Evolutionary conservation across 1,284 basidiomycete species (phyloP), one percentile per base, ranked within the genome.

Genomic region (Puccinia coronata): DNA sequence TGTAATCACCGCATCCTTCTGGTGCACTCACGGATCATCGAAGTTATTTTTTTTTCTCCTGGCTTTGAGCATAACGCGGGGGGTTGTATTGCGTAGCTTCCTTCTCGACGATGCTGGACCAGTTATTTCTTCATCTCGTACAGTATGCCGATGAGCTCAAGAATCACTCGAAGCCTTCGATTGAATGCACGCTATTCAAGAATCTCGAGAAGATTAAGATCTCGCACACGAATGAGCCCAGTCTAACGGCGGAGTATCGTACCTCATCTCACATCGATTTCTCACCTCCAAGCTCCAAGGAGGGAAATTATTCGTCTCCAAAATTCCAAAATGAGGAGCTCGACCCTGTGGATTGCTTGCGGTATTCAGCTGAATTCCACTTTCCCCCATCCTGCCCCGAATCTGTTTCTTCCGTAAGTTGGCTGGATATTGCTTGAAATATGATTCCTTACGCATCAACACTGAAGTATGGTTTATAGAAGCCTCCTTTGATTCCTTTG

Each of bases 61-160:
- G 39, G 51, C 47, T 72, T 55, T 55, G 34, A 72, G 31, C 31
- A 6, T 25, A 70, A 70, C 43, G 67, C 67, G 41, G 67, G 47
- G 41, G 36, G 31, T 34, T 55, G 49, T 34, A 55, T 72, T 55
- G 25, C 47, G 9, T 72, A 72, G 70, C n/a, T 23, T 53, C 51
- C 53, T 39, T 55, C 28, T 55, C 51, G 31, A 75, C 43, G 39
- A 79, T 79, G 76, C 63, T 79, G n/a, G 76, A 79, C 34, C 43
- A 79, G 47, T 34, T 79, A n/a, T 70, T 79, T 65, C 76, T 36
- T 55, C 76, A 79, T 70, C 65, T 79, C 34, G 76, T 39, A 2
- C 76, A 79, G 41, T 79, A 69, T 36, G 49, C 76, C 49, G 76
- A 79, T 31, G 76, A 79, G 63, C 36, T 79, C n/a, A 67, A 79